Evolutionary conservation across 164 flowering plant genomes (phyloP).

Genomic region (Magnolia sinica): DNA sequence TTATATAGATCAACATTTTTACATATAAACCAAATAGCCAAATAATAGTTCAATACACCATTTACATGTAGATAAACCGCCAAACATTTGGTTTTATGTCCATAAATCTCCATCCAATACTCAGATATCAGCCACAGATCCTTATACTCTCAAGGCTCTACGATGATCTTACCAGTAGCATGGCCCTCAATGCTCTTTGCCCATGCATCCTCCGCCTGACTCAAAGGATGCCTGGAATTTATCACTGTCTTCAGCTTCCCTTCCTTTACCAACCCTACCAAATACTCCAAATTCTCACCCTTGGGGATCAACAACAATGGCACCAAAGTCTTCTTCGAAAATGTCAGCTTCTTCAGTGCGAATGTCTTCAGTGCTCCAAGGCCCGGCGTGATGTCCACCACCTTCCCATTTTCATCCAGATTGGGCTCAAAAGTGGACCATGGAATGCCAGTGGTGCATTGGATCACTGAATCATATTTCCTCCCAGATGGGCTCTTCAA

Average conservation of each 20-base stretch:
- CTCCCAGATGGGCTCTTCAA: constrained; percentile 52
- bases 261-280: constrained; percentile 15
- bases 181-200: constrained; percentile 17
- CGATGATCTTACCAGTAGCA: constrained; percentile 21
- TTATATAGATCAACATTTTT: too few species aligned
- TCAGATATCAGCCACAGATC: neutral
- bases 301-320: constrained; percentile 32
- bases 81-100: neutral
- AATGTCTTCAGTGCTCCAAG: constrained; percentile 31
- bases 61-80: neutral
- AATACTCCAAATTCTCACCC: constrained; percentile 18
- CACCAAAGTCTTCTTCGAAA: constrained; percentile 49
- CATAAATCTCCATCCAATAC: neutral
- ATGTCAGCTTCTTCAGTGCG: constrained; percentile 40
- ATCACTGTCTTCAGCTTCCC: constrained; percentile 19
- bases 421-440: constrained; percentile 34
- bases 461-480: constrained; percentile 52
- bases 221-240: constrained; percentile 16
- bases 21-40: too few species aligned
- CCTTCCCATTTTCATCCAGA: constrained; percentile 42
- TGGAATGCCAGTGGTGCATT: constrained; percentile 39
- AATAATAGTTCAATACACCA: neutral
- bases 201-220: constrained; percentile 20
- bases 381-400: constrained; percentile 43
- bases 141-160: constrained; percentile 6